Evolutionary conservation across 106 monocot genomes (phyloP), one percentile per base, ranked within the genome.

Genomic region (Platanthera guangdongensis): DNA sequence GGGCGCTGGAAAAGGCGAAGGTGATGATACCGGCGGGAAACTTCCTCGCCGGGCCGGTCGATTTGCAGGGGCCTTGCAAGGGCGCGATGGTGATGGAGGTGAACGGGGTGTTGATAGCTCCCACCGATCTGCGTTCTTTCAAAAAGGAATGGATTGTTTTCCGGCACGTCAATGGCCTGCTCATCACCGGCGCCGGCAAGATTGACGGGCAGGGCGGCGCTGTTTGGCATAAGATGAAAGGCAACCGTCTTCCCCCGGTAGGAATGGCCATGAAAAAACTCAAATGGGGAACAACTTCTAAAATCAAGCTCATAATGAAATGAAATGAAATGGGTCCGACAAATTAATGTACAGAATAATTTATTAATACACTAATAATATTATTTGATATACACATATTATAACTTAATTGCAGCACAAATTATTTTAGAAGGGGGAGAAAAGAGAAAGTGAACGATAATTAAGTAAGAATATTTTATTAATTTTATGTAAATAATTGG

Each of bases 141-240:
- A 7, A 69, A 21, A 12, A 59, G 15, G 71, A 57, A 18, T 92
- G 91, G 91, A 68, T 92, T 22, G 67, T 52, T 15, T 88, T 92
- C 76, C n/a, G 63, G 22, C 15, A 71, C 53, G 28, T 92, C 25
- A 30, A 88, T 21, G 63, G 74, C 7, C 50, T 92, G 51, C 78
- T 18, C 2, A n/a, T 92, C 52, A 76, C 71, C 52, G 91, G 91
- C 21, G 15, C 50, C 0, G 91, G 91, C 4, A 62, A 11, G 7
- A 49, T 91, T 25, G 78, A 91, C 48, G 91, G 86, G 21, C 88
- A 84, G 32, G 88, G 91, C 3, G 75, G 71, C 1, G 55, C 68
- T 7, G 72, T 77, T 2, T 78, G 88, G 86, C 75, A 68, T 7
- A 72, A 62, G 10, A 79, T 30, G 12, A 64, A 77, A 0, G 50